phyloP scores from a whole-genome alignment of 768 basidiomycete genomes.

The Piloderma croceum region DNA sequence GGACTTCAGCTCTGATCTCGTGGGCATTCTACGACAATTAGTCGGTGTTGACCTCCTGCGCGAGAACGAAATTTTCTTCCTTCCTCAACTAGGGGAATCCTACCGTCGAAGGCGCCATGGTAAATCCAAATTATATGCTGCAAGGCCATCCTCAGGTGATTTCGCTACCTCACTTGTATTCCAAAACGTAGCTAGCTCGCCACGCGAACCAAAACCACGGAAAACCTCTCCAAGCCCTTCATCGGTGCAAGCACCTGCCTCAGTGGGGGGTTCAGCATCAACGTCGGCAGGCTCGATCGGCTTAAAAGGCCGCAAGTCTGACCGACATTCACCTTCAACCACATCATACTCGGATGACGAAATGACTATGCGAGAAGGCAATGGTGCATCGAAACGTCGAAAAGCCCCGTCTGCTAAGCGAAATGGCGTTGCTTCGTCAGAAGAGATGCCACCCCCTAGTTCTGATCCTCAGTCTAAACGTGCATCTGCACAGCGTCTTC shows the following conservation, averaged over 20 bases:
- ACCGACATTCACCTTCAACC: slow-evolving; percentile 18
- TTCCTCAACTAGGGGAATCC: slow-evolving; percentile 47
- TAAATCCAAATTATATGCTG: slow-evolving; percentile 3
- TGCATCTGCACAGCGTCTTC: not conserved
- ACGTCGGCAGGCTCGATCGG: slow-evolving; percentile 12
- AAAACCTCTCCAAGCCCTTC: slow-evolving; percentile 20
- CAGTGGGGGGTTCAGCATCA: too few species aligned
- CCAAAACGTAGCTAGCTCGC: slow-evolving; percentile 22
- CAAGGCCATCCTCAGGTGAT: slow-evolving; percentile 8
- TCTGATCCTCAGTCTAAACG: not conserved
- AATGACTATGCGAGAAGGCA: too few species aligned
- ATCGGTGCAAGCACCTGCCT: slow-evolving; percentile 21
- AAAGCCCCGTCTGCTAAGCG: too few species aligned
- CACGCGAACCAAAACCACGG: slow-evolving; percentile 20
- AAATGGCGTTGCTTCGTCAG: too few species aligned
- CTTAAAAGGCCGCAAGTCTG: slow-evolving; percentile 12
- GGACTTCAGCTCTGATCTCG: slow-evolving; percentile 46
- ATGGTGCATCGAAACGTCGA: too few species aligned
- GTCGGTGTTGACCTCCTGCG: slow-evolving; percentile 61
- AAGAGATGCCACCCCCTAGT: too few species aligned
- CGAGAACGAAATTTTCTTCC: slow-evolving; percentile 61
- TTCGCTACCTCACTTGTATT: slow-evolving; percentile 9
- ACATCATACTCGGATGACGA: slow-evolving; percentile 24
- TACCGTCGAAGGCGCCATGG: slow-evolving; percentile 5
- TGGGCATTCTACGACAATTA: slow-evolving; percentile 53